Evolutionary conservation across 345 rosid genomes (phyloP).

Genomic region (Ricinus communis): DNA sequence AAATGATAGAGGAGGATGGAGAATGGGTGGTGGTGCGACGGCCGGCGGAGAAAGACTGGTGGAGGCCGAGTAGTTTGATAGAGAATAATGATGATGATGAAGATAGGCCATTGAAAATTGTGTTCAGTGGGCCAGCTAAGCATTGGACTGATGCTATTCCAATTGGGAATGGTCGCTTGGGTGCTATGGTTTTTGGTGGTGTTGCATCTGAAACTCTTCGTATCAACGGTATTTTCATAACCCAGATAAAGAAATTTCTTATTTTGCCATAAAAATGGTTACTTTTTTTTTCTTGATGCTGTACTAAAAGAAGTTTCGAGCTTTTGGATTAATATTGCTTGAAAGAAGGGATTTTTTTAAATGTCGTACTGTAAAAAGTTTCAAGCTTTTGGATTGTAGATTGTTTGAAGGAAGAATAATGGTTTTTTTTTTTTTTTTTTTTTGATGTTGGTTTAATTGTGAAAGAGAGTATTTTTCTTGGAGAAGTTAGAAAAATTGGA

Average conservation of each 20-base stretch:
- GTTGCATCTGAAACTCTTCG: constrained; percentile 65
- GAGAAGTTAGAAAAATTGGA: neutral
- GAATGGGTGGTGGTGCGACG: constrained; percentile 51
- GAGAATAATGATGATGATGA: constrained; percentile 27
- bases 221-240: constrained; percentile 57
- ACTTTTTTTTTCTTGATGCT: neutral
- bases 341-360: neutral
- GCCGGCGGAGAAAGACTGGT: constrained; percentile 43
- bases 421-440: too few relatives aligned
- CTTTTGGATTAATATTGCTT: neutral
- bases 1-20: constrained; percentile 30
- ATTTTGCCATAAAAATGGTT: neutral
- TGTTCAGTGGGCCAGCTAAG: constrained; percentile 63
- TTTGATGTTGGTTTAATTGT: too few relatives aligned
- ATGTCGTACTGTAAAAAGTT: neutral
- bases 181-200: constrained; percentile 95
- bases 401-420: neutral
- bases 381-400: neutral
- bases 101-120: constrained; percentile 54
- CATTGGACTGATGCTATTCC: constrained; percentile 89
- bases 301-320: neutral
- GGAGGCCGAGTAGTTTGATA: constrained; percentile 26
- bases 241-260: neutral
- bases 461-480: neutral
- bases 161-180: constrained; percentile 85